Percentiles rank a stretch among this genome's conserved stretches.
Evolutionary conservation across 805 yeast genomes (phyloP).

Genomic region (Saturnispora diversa): DNA sequence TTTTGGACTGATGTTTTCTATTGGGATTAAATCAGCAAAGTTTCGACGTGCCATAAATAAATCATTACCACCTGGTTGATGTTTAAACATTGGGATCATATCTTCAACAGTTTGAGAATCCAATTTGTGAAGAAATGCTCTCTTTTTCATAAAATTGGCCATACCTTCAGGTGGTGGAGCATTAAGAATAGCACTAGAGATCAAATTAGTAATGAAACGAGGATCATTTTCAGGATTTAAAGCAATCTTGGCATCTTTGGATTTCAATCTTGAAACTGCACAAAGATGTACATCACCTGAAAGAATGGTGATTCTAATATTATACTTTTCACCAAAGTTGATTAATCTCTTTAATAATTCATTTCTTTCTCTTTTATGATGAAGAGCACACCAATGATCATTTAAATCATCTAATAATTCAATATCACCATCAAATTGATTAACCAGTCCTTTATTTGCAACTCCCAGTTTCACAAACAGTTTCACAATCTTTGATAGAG

Average conservation of each 20-base stretch:
- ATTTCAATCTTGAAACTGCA: conserved; percentile 68
- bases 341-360: conserved; percentile 51
- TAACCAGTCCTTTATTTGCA: conserved; percentile 64
- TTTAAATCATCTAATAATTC: conserved; percentile 89
- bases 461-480: conserved; percentile 54
- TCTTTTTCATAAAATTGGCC: conserved; percentile 61
- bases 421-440: conserved; percentile 86
- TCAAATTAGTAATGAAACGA: conserved; percentile 70
- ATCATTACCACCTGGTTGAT: conserved; percentile 46
- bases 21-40: conserved; percentile 61
- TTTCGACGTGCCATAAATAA: conserved; percentile 58
- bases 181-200: conserved; percentile 84
- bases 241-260: conserved; percentile 39
- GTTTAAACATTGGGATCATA: conserved; percentile 60
- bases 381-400: conserved; percentile 92
- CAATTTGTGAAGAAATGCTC: conserved; percentile 63
- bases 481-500: conserved; percentile 54
- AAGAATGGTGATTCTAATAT: conserved; percentile 72
- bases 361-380: conserved; percentile 84
- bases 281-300: conserved; percentile 94
- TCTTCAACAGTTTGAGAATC: conserved; percentile 67
- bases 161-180: conserved; percentile 89
- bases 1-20: conserved; percentile 28
- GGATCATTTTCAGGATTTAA: conserved; percentile 60
- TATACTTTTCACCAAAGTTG: conserved; percentile 53